Percentiles rank a stretch among this genome's conserved stretches.
Evolutionary conservation across 1,284 basidiomycete genomes (phyloP).

Genomic region (Leccinum olivaceoglutinosum): DNA sequence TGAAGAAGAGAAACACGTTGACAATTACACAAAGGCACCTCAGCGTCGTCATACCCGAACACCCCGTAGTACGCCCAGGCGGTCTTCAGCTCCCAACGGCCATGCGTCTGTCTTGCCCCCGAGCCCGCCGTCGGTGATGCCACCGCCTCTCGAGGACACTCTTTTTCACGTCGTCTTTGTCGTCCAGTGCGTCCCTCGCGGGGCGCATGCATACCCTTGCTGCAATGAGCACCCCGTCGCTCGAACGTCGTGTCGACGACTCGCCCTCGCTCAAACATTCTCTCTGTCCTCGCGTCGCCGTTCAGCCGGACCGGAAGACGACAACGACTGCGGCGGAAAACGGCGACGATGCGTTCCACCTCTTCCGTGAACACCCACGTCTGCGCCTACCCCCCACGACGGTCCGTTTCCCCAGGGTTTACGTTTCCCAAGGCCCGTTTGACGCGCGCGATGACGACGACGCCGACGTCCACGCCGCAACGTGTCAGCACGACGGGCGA

Average conservation of each 20-base stretch:
- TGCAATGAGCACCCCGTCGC: neutral
- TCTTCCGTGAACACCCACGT: neutral
- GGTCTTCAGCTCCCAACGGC: conserved; percentile 14
- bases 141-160: conserved; percentile 25
- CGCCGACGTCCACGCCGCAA: neutral
- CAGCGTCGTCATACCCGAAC: conserved; percentile 13
- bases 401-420: conserved; percentile 10
- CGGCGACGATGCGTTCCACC: neutral
- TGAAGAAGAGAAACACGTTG: neutral
- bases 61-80: conserved; percentile 1
- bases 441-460: neutral
- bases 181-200: conserved; percentile 18
- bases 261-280: conserved; percentile 7
- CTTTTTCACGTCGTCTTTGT: conserved; percentile 25
- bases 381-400: neutral
- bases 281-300: conserved; percentile 17
- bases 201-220: conserved; percentile 1
- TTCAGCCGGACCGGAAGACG: neutral
- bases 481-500: conserved; percentile 8
- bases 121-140: conserved; percentile 28
- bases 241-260: neutral
- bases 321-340: neutral
- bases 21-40: conserved; percentile 19
- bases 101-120: conserved; percentile 24
- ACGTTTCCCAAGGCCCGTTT: conserved; percentile 9